Percentiles rank a stretch among this genome's conserved stretches.
Evolutionary conservation across 257 asterid genomes (phyloP).

Genomic region (Plantago ovata): DNA sequence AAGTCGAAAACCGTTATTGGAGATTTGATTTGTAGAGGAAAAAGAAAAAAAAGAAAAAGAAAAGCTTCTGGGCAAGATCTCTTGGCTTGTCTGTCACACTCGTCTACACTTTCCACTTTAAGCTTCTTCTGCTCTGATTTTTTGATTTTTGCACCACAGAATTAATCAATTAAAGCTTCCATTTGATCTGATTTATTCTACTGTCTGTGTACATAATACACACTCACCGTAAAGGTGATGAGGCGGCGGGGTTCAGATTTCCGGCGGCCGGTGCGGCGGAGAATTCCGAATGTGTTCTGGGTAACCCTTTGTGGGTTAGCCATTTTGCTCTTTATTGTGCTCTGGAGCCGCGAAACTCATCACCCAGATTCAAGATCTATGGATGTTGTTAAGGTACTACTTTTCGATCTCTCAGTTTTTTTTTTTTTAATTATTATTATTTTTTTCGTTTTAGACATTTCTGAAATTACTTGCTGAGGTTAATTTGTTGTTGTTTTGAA

Average conservation of each 20-base stretch:
- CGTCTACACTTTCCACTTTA: not conserved
- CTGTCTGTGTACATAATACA: no score
- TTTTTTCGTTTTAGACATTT: not conserved
- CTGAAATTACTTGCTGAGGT: no score
- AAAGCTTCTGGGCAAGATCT: not conserved
- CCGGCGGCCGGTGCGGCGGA: slow-evolving; percentile 78
- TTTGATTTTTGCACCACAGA: not conserved
- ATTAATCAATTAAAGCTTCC: not conserved
- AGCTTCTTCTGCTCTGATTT: not conserved
- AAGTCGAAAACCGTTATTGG: no score
- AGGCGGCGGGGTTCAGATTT: slow-evolving; percentile 77
- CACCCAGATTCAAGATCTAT: slow-evolving; percentile 59
- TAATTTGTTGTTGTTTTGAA: no score
- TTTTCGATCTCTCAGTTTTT: slow-evolving; percentile 24
- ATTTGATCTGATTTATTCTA: not conserved
- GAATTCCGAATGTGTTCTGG: slow-evolving; percentile 60
- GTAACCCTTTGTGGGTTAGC: slow-evolving; percentile 54
- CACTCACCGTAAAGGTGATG: slow-evolving; percentile 38
- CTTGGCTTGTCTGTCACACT: not conserved
- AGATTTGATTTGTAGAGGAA: no score
- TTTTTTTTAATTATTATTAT: not conserved
- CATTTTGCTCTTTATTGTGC: slow-evolving; percentile 55
- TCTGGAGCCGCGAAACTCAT: slow-evolving; percentile 53
- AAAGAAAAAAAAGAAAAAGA: no score
- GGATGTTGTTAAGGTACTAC: slow-evolving; percentile 50